Evolutionary conservation across 2,329 filamentous ascomycete species (phyloP), one percentile per base, ranked within the genome.

Genomic region (Neopestalotiopsis clavispora): DNA sequence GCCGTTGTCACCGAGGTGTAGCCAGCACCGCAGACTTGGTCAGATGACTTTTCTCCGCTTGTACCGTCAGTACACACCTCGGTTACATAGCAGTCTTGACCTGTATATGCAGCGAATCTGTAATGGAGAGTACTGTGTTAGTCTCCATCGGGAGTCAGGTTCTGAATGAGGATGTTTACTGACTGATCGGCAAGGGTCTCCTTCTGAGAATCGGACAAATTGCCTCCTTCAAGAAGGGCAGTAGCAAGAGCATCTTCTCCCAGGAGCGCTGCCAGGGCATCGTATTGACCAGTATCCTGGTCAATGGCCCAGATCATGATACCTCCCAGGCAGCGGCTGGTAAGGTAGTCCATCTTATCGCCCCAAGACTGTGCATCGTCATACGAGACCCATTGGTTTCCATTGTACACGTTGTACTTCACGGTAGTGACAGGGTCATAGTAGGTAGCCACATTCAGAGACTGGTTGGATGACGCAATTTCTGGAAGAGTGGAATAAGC

Each of bases 341-440:
- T 73, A 10, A 74, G 75, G 60, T 71, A 76, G 28, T 79, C 71
- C 52, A 61, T 28, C 69, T 78, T 78, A 34, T 74, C 32, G 63
- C 74, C 45, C 69, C 76, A 70, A 34, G 78, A 76, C 13, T 79
- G 71, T 1, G 34, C 69, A 59, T 79, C 76, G 69, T 80, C 78
- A 62, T 72, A 80, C 1, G 74, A 72, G 1, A 80, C 72, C 79
- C 78, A 80, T 65, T 80, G 74, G 65, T 77, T 69, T 12, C 42
- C 30, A 63, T 72, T 72, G 71, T 71, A 80, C 1, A 68, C 69
- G n/a, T 75, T 67, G 4, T 68, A 69, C 63, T 78, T 78, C 4
- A 78, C 77, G 1, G 72, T 77, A 1, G 74, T 75, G 1, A 70
- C 69, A 2, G 56, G 45, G 14, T 38, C 9, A 10, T 68, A 56